These are phyloP conservation scores for Neurospora crassa DNA, from an alignment of 2,329 filamentous ascomycete species.

Conservation along the genomic window DNA sequence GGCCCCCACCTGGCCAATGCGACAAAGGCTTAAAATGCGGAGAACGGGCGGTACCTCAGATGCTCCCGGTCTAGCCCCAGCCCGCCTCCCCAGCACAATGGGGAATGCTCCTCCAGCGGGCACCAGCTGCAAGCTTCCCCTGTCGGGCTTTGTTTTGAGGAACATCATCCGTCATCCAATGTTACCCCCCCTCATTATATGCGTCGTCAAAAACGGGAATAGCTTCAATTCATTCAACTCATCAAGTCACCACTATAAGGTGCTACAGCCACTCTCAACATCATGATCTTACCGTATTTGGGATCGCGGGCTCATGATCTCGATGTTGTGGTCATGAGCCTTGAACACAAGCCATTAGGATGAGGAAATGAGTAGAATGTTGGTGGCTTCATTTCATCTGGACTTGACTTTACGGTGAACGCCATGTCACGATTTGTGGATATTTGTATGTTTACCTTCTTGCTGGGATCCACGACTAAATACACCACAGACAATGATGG, in stretches of 20 bases:
- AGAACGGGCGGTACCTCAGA: neutral
- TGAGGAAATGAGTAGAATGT: neutral
- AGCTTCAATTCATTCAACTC: neutral
- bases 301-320: neutral
- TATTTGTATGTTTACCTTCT: neutral
- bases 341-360: neutral
- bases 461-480: neutral
- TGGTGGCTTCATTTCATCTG: neutral
- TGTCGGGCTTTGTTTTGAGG: neutral
- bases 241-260: rapidly evolving
- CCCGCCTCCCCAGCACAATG: neutral
- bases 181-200: neutral
- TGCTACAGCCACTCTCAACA: neutral
- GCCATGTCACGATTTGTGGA: neutral
- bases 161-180: neutral
- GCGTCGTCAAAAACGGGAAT: neutral
- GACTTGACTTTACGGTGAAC: neutral
- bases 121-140: no score
- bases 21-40: neutral
- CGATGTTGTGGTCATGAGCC: neutral
- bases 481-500: neutral
- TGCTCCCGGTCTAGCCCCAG: neutral
- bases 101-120: neutral
- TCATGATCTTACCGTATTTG: neutral
- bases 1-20: neutral